Conservation (phyloP, 2,329 filamentous ascomycete genomes). For the Ceratocystis huliohia region DNA sequence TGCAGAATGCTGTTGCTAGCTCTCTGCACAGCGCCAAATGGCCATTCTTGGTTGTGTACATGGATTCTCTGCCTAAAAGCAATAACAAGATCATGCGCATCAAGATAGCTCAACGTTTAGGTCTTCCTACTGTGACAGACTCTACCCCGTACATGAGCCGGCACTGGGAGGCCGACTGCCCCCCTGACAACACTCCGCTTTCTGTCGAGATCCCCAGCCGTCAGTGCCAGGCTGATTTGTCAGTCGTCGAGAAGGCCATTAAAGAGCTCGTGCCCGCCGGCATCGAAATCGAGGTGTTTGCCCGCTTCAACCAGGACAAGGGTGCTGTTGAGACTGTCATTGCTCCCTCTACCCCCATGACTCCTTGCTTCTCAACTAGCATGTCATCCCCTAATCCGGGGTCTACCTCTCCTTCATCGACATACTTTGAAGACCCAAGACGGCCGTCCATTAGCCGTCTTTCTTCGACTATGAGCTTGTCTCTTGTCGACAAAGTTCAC, state of each 20-base stretch:
- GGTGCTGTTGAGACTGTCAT: constrained; percentile 18
- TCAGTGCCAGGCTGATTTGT: constrained; percentile 28
- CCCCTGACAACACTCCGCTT: constrained; percentile 36
- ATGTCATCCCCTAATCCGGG: not conserved
- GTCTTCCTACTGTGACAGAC: constrained; percentile 35
- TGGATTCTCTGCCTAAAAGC: constrained; percentile 41
- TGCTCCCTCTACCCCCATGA: constrained; percentile 5
- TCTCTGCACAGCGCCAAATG: constrained; percentile 42
- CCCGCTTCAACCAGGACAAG: constrained; percentile 17
- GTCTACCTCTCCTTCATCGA: not conserved
- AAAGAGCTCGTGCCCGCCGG: constrained; percentile 13
- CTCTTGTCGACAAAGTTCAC: constrained; percentile 22
- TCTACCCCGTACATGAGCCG: constrained; percentile 32
- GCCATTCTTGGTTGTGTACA: constrained; percentile 40
- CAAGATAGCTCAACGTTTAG: constrained; percentile 37
- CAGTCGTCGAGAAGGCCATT: constrained; percentile 25
- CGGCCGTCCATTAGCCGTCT: constrained; percentile 15
- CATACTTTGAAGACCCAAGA: constrained; percentile 12
- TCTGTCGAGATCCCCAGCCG: constrained; percentile 30
- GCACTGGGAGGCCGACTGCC: constrained; percentile 40
- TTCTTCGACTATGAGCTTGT: constrained; percentile 14
- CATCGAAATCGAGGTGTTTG: constrained; percentile 17
- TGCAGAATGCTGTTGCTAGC: constrained; percentile 36
- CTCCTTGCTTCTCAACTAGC: constrained; percentile 4
- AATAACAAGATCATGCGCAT: constrained; percentile 48